Evolutionary conservation across 306 rosid genomes (phyloP).

Genomic region (Oxytropis ochrocephala): DNA sequence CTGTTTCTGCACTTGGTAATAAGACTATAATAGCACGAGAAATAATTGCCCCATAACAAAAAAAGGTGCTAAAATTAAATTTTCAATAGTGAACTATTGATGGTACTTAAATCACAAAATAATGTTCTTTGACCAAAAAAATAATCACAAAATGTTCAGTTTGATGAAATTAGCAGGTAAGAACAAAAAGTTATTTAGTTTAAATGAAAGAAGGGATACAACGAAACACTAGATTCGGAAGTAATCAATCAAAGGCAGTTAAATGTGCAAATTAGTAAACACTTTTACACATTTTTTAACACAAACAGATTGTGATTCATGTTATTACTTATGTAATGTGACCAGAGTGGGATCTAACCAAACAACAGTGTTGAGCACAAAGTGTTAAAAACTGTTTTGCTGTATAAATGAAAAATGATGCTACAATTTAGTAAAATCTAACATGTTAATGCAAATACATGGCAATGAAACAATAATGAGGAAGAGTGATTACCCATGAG

Average conservation of each 20-base stretch:
- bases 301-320: neutral
- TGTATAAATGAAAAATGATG: neutral
- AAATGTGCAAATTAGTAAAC: neutral
- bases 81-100: neutral
- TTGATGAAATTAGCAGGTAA: neutral
- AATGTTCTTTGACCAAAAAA: too few relatives aligned
- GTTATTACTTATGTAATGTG: neutral
- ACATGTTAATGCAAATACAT: neutral
- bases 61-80: neutral
- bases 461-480: neutral
- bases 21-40: neutral
- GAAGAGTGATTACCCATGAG: conserved; percentile 67
- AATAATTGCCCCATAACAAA: neutral
- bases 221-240: neutral
- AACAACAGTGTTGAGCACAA: neutral
- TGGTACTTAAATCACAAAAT: neutral
- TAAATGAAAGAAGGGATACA: neutral
- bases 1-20: neutral
- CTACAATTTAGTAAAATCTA: neutral
- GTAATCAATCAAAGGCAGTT: neutral
- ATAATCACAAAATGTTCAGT: neutral
- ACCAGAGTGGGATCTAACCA: neutral
- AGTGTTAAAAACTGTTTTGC: neutral
- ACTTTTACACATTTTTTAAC: neutral
- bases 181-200: neutral